Base-by-base conservation (phyloP, 2,329 filamentous ascomycete species). In the Ophiocordyceps unilateralis region DNA sequence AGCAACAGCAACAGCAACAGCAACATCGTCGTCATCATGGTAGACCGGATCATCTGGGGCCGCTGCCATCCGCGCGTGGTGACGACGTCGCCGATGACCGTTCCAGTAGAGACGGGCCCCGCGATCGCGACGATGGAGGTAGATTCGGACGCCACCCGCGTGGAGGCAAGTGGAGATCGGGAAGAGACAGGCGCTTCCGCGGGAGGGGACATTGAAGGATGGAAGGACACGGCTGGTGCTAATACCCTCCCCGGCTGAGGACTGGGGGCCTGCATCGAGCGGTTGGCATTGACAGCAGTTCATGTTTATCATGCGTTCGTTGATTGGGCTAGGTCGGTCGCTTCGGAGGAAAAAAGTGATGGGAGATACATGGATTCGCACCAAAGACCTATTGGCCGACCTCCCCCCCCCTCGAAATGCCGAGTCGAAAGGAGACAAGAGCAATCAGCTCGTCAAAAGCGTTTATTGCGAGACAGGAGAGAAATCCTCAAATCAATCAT, bases 101-200 rank as follows among this genome's bases (percentile, higher is more conserved):
- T 19, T 52, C 55, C 21, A 48, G 42, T 19, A 53, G 59, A 32
- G 61, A 65, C 17, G 54, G 55, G 39, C 57, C 49, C 53, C 62
- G 47, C 49, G 57, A 55, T 39, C 48, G 58, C 28, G 55, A 56
- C 4, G 60, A 58, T 14, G 32, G n/a, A 9, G 55, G 57, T 4
- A 52, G 59, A 38, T 56, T 58, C 40, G 55, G 56, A 6, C 50
- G 56, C 10, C 56, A 53, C 39, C 49, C 48, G 1, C 44, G 61
- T 15, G 57, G 59, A 36, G 59, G 62, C 14, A 62, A 59, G 47
- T 63, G 62, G 59, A 55, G 60, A 43, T 59, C 60, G 14, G 55
- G 57, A 12, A 50, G 58, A 9, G 51, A 51, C 12, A 50, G 57
- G 40, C 53, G 61, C 22, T 66, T 59, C 42, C 56, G 62, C 40